Conservation (phyloP, 768 basidiomycete species). For the Leccinum truebloodii region DNA sequence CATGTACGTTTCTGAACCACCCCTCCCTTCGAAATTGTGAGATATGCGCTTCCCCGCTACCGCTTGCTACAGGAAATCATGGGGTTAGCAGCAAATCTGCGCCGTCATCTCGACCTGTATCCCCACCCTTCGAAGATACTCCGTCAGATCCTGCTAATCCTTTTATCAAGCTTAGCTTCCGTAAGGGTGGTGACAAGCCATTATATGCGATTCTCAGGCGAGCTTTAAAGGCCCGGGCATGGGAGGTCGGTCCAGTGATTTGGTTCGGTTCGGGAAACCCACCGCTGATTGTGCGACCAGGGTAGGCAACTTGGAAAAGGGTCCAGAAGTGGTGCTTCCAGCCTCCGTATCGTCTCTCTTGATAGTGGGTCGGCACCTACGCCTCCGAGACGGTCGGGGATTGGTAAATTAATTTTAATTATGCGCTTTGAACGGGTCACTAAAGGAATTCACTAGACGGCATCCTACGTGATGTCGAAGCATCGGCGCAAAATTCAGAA, state of each 20-base stretch:
- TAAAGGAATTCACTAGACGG: slow-evolving; percentile 55
- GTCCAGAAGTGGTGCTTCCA: slow-evolving; percentile 22
- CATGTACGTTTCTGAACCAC: slow-evolving; percentile 93
- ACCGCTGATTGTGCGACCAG: slow-evolving; percentile 16
- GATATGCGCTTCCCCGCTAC: slow-evolving; percentile 78
- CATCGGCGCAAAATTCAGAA: slow-evolving; percentile 60
- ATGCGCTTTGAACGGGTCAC: neutral
- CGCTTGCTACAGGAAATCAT: slow-evolving; percentile 26
- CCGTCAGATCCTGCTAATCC: slow-evolving; percentile 35
- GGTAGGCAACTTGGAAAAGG: slow-evolving; percentile 32
- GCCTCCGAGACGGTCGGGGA: slow-evolving; percentile 27
- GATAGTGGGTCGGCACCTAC: slow-evolving; percentile 18
- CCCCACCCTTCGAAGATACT: slow-evolving; percentile 39
- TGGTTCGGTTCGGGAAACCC: neutral
- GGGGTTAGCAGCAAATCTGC: slow-evolving; percentile 52
- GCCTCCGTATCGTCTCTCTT: slow-evolving; percentile 20
- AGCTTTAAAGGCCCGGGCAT: slow-evolving; percentile 67
- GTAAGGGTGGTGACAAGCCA: slow-evolving; percentile 84
- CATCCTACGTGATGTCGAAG: slow-evolving; percentile 75
- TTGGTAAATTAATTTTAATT: slow-evolving; percentile 23
- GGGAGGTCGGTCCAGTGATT: slow-evolving; percentile 54
- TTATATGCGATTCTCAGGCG: slow-evolving; percentile 80
- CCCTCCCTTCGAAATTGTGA: slow-evolving; percentile 75
- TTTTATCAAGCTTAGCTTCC: slow-evolving; percentile 83
- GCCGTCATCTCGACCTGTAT: slow-evolving; percentile 63